phyloP scores from a whole-genome alignment of 2,329 filamentous ascomycete genomes.

The Tolypocladium guangdongense region DNA sequence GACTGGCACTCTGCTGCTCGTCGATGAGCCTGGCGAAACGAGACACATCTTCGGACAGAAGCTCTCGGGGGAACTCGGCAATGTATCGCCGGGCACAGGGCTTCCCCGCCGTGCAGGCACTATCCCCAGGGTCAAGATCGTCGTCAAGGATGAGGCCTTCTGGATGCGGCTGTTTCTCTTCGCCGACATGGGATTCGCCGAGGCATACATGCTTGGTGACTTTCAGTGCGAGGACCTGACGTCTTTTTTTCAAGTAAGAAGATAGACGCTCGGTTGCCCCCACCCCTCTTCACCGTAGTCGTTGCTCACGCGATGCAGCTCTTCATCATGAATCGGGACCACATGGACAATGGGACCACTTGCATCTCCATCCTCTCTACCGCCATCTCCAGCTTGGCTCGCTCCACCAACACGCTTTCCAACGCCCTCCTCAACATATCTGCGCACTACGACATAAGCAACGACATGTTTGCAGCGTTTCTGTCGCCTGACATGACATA shows the following conservation, averaged over 20 bases:
- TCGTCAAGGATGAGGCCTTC: conserved; percentile 54
- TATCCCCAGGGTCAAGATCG: conserved; percentile 39
- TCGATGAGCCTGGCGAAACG: conserved; percentile 33
- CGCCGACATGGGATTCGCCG: conserved; percentile 65
- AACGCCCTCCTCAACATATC: conserved; percentile 55
- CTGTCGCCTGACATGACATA: conserved; percentile 69
- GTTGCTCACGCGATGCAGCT: conserved; percentile 32
- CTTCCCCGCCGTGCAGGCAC: conserved; percentile 20
- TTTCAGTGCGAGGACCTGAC: conserved; percentile 56
- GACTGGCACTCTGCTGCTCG: conserved; percentile 34
- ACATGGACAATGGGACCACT: conserved; percentile 54
- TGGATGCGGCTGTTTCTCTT: conserved; percentile 61
- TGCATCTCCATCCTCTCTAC: conserved; percentile 47
- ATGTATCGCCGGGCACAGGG: conserved; percentile 23
- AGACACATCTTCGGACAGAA: conserved; percentile 35
- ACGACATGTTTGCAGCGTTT: conserved; percentile 66
- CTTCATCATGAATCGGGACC: conserved; percentile 58
- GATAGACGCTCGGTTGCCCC: conserved; percentile 4
- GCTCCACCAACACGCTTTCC: conserved; percentile 44
- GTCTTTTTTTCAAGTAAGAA: conserved; percentile 52
- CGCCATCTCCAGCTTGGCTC: conserved; percentile 46
- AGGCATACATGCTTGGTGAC: conserved; percentile 64
- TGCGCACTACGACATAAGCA: conserved; percentile 67
- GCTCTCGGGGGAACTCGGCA: conserved; percentile 23
- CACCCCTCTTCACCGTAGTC: background rate